Conservation (phyloP, 139 green algal species). For the Astrephomene gubernaculifera region DNA sequence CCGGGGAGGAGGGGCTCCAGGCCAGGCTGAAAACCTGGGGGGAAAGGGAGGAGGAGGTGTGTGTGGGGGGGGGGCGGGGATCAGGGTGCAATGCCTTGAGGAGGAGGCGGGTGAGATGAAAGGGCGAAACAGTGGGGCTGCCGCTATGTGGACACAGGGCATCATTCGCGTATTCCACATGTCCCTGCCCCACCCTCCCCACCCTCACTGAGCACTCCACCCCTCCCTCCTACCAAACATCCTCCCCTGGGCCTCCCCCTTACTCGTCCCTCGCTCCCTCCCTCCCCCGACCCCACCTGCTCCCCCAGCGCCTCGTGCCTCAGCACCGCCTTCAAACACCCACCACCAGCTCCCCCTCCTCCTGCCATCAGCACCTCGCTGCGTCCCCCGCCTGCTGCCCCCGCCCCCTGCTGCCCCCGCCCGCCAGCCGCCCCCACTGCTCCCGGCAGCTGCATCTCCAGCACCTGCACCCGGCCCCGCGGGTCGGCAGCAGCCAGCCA, state of each 20-base stretch:
- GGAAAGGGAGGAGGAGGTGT: neutral
- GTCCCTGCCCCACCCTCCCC: neutral
- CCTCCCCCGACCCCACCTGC: constrained; percentile 27
- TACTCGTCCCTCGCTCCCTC: neutral
- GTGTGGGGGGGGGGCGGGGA: neutral
- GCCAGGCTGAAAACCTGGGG: constrained; percentile 48
- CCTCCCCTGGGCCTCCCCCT: neutral
- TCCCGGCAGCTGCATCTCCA: neutral
- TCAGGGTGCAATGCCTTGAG: neutral
- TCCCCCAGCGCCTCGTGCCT: constrained; percentile 47
- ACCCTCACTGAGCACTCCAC: neutral
- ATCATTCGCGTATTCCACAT: neutral
- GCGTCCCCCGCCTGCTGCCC: neutral
- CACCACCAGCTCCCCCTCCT: too few species aligned
- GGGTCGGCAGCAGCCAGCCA: constrained; percentile 39
- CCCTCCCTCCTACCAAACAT: neutral
- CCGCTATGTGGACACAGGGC: neutral
- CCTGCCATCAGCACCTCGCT: constrained; percentile 3
- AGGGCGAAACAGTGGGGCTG: neutral
- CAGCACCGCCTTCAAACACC: constrained; percentile 19
- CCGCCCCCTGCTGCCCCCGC: neutral
- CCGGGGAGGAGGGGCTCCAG: constrained; percentile 55
- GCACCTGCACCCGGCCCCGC: constrained; percentile 4
- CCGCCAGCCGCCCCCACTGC: neutral
- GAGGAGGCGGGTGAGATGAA: neutral